Conservation (phyloP, 306 rosid genomes). For the Cicer bijugum region DNA sequence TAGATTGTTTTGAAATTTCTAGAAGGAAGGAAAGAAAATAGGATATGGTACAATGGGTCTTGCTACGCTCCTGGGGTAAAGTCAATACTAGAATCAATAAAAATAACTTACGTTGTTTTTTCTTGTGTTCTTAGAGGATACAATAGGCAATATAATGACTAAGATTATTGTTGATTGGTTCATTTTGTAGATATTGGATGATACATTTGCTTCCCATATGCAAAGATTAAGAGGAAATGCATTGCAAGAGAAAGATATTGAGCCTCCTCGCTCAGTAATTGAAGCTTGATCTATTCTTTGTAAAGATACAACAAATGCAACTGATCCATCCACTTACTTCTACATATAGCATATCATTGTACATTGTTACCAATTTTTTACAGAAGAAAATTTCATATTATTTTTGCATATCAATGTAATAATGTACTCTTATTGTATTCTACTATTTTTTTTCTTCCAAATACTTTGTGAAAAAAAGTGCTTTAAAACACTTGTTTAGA, state of each 20-base stretch:
- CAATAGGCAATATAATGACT: neutral
- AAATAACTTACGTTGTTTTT: neutral
- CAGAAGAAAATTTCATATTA: slow-evolving; percentile 1
- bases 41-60: slow-evolving; percentile 88
- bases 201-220: slow-evolving; percentile 95
- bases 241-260: slow-evolving; percentile 85
- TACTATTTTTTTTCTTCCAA: too few species aligned
- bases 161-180: slow-evolving; percentile 22
- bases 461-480: too few species aligned
- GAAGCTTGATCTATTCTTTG: slow-evolving; percentile 96
- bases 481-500: too few species aligned
- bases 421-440: neutral
- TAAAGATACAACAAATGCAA: slow-evolving; percentile 71
- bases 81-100: slow-evolving; percentile 26
- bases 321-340: slow-evolving; percentile 66
- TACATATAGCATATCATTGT: slow-evolving; percentile 50
- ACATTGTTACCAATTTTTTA: neutral
- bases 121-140: neutral
- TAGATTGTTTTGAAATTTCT: slow-evolving; percentile 85
- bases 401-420: slow-evolving; percentile 17
- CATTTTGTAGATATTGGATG: slow-evolving; percentile 80
- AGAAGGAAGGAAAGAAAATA: slow-evolving; percentile 94
- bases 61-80: slow-evolving; percentile 94
- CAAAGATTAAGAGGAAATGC: slow-evolving; percentile 87
- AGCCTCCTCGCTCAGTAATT: slow-evolving; percentile 87